A percentile compares a stretch with the other conserved stretches of the same genome.
Evolutionary conservation across 495 filamentous ascomycete genomes (phyloP).

Genomic region (Aspergillus biplanus): DNA sequence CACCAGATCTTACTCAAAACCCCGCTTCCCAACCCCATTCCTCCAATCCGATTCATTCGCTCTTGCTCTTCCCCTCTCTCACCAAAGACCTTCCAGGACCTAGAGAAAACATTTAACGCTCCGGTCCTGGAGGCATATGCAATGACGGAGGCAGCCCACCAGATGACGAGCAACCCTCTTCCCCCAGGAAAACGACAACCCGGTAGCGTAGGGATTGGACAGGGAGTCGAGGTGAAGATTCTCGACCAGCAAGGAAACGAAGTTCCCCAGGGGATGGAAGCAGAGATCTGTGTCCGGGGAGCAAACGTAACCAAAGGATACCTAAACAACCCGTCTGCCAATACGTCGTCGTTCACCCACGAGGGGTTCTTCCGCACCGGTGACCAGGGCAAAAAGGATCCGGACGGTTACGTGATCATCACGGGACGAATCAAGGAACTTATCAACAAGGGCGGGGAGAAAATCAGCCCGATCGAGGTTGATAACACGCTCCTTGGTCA

Average conservation of each 20-base stretch:
- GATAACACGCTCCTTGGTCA: slow-evolving; percentile 76
- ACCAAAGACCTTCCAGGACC: slow-evolving; percentile 73
- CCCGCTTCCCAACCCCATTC: slow-evolving; percentile 64
- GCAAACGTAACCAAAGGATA: slow-evolving; percentile 84
- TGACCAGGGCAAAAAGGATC: slow-evolving; percentile 76
- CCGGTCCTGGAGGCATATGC: slow-evolving; percentile 89
- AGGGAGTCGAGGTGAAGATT: slow-evolving; percentile 80
- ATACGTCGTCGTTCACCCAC: slow-evolving; percentile 67
- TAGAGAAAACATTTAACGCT: slow-evolving; percentile 71
- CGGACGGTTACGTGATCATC: slow-evolving; percentile 74
- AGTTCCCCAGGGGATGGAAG: slow-evolving; percentile 65
- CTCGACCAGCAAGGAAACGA: slow-evolving; percentile 66
- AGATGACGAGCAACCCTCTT: slow-evolving; percentile 87
- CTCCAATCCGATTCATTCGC: slow-evolving; percentile 81
- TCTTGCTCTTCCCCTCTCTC: slow-evolving; percentile 83
- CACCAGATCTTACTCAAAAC: slow-evolving; percentile 83
- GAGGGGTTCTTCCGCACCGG: slow-evolving; percentile 81
- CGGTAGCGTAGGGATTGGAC: slow-evolving; percentile 76
- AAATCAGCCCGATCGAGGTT: slow-evolving; percentile 82
- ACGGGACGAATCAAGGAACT: slow-evolving; percentile 84
- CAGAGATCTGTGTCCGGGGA: slow-evolving; percentile 78
- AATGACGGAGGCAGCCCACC: slow-evolving; percentile 90
- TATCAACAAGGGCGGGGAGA: slow-evolving; percentile 83
- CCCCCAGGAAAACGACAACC: slow-evolving; percentile 73
- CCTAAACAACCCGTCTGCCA: slow-evolving; percentile 76